phyloP scores from a whole-genome alignment of 1,139 yeast species.

The Zygosaccharomyces sapae region DNA sequence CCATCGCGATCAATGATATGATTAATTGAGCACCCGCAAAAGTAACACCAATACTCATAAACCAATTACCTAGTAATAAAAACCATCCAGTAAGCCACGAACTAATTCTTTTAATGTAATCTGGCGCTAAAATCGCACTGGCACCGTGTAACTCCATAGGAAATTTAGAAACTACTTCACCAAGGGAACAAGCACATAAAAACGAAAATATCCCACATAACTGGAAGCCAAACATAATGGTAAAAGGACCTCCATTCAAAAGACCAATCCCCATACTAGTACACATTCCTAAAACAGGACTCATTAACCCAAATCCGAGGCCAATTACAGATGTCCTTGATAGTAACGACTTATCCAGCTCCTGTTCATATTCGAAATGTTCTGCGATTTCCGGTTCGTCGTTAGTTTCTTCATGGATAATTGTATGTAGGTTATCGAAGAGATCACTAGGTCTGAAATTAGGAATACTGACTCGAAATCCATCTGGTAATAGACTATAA shows the following conservation, averaged over 20 bases:
- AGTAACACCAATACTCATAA: slow-evolving; percentile 66
- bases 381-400: slow-evolving; percentile 58
- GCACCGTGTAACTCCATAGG: slow-evolving; percentile 76
- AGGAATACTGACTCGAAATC: slow-evolving; percentile 26
- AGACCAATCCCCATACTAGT: slow-evolving; percentile 66
- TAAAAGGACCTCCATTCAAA: slow-evolving; percentile 68
- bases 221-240: slow-evolving; percentile 68
- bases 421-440: slow-evolving; percentile 30
- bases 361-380: slow-evolving; percentile 68
- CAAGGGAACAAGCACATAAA: slow-evolving; percentile 60
- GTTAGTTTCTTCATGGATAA: slow-evolving; percentile 27
- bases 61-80: slow-evolving; percentile 67
- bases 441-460: slow-evolving; percentile 24
- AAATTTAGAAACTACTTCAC: slow-evolving; percentile 69
- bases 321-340: slow-evolving; percentile 63
- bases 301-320: slow-evolving; percentile 71
- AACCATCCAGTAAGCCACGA: slow-evolving; percentile 81
- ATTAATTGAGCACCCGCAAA: slow-evolving; percentile 74
- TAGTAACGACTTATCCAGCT: slow-evolving; percentile 58
- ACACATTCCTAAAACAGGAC: slow-evolving; percentile 71
- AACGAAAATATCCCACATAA: slow-evolving; percentile 58
- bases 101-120: slow-evolving; percentile 48
- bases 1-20: slow-evolving; percentile 58
- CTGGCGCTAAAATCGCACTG: slow-evolving; percentile 63
- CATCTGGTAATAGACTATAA: slow-evolving; percentile 23